Percentiles rank a stretch among this genome's conserved stretches.
Evolutionary conservation across 139 green algal genomes (phyloP).

Genomic region (Astrephomene gubernaculifera): DNA sequence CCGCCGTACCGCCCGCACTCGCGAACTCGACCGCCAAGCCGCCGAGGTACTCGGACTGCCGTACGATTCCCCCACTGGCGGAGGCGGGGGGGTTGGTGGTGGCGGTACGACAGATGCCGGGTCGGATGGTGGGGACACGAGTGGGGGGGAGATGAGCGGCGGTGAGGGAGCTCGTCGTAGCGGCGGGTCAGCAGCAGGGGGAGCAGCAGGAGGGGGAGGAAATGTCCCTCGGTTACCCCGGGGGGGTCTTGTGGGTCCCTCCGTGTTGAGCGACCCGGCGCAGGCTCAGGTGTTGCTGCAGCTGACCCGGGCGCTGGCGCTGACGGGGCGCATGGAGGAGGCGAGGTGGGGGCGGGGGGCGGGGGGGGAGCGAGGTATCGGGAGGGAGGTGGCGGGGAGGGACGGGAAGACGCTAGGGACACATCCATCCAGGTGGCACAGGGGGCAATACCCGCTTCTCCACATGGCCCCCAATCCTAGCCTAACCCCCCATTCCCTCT

Average conservation of each 20-base stretch:
- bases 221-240: slow-evolving; percentile 11
- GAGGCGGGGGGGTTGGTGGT: slow-evolving; percentile 1
- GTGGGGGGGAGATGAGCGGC: slow-evolving; percentile 2
- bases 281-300: slow-evolving; percentile 33
- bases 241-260: slow-evolving; percentile 22
- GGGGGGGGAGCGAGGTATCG: neutral
- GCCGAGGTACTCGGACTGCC: slow-evolving; percentile 29
- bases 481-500: neutral
- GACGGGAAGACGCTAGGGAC: neutral
- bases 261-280: slow-evolving; percentile 21
- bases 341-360: neutral
- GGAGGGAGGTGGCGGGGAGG: neutral
- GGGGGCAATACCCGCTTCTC: neutral
- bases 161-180: neutral
- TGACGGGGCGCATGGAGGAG: neutral
- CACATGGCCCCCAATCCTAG: neutral
- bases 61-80: neutral
- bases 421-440: neutral
- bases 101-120: neutral
- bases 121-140: neutral
- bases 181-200: neutral
- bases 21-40: slow-evolving; percentile 23
- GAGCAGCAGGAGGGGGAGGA: too few species aligned
- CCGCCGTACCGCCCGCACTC: slow-evolving; percentile 12
- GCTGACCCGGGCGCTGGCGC: slow-evolving; percentile 2